These are phyloP conservation scores for Byssoonygena ceratinophila DNA, from an alignment of 2,329 filamentous ascomycete species.

Conservation along the genomic window DNA sequence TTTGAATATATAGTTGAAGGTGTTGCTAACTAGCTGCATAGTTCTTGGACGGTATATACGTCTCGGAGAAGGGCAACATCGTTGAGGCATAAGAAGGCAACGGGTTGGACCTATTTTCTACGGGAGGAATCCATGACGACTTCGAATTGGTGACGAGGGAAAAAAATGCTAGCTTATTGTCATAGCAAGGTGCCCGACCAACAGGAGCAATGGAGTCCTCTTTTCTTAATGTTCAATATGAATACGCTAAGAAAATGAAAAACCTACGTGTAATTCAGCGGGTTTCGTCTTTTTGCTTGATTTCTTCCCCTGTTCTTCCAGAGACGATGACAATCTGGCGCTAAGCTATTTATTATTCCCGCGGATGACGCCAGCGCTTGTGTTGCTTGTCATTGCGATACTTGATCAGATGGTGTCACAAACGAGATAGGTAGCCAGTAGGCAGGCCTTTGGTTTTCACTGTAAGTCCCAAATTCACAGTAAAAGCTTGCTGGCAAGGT, in stretches of 20 bases:
- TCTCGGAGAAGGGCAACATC: conserved; percentile 97
- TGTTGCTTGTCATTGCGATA: no score
- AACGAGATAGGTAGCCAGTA: neutral
- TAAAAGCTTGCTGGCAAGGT: neutral
- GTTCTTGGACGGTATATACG: conserved; percentile 99
- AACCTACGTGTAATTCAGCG: neutral
- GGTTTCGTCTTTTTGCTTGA: neutral
- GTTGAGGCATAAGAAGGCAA: conserved; percentile 31
- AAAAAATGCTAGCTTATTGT: conserved; percentile 8
- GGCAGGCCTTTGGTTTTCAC: neutral
- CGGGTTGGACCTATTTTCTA: neutral
- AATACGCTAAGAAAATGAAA: conserved; percentile 10
- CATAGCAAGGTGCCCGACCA: conserved; percentile 10
- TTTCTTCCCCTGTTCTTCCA: neutral
- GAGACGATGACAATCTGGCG: neutral
- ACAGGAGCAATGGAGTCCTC: conserved; percentile 9
- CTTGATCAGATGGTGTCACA: no score
- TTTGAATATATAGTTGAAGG: neutral
- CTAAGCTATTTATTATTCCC: no score
- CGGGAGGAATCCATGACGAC: conserved; percentile 6
- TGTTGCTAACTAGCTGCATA: conserved; percentile 29
- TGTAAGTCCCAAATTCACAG: neutral
- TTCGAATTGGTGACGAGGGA: conserved; percentile 7
- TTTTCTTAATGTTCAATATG: conserved; percentile 13
- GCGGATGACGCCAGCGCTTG: no score